Conservation (phyloP, 2,329 filamentous ascomycete species). For the Cyphellophora europaea region DNA sequence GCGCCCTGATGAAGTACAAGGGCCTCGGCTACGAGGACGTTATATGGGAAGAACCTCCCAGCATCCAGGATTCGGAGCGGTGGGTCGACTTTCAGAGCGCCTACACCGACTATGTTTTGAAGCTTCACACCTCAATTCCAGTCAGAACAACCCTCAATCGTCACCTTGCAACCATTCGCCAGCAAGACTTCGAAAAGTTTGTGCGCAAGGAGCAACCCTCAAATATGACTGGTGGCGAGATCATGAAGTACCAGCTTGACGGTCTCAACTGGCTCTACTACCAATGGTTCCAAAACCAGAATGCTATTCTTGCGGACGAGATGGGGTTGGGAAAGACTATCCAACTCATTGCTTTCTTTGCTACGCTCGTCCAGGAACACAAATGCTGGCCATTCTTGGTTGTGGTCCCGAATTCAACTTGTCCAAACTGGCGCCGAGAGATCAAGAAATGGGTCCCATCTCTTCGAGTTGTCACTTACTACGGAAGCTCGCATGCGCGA, state of each 20-base stretch:
- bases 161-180: constrained; percentile 60
- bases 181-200: constrained; percentile 55
- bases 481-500: constrained; percentile 66
- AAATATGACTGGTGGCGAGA: constrained; percentile 63
- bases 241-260: constrained; percentile 91
- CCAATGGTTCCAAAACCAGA: constrained; percentile 74
- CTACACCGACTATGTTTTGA: constrained; percentile 77
- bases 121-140: constrained; percentile 61
- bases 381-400: constrained; percentile 86
- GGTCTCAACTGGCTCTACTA: constrained; percentile 93
- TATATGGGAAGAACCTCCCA: constrained; percentile 79
- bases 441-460: constrained; percentile 88
- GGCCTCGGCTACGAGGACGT: constrained; percentile 83
- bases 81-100: constrained; percentile 75
- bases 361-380: constrained; percentile 59
- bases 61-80: constrained; percentile 51
- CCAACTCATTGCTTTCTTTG: constrained; percentile 76
- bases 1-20: constrained; percentile 81
- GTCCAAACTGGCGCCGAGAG: constrained; percentile 94
- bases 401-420: constrained; percentile 89
- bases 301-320: constrained; percentile 88
- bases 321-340: constrained; percentile 98
- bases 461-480: constrained; percentile 84
- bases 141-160: constrained; percentile 48
- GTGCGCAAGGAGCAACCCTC: constrained; percentile 64